A percentile compares a stretch with the other conserved stretches of the same genome.
Conservation (phyloP, 495 filamentous ascomycete species). For the Durotheca rogersii region DNA sequence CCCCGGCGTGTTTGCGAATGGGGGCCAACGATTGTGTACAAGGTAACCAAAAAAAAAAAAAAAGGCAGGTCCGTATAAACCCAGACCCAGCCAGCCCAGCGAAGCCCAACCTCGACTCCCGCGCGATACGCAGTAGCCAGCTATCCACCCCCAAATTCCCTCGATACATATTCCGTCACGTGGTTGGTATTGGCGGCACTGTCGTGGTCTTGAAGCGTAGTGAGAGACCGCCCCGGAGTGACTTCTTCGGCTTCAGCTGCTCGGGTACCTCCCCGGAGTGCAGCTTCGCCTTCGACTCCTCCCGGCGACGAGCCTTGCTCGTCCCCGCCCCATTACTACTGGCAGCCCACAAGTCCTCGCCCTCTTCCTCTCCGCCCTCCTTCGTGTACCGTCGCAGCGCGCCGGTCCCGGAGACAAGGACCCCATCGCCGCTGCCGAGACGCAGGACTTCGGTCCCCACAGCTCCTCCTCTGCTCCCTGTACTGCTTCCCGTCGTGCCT, state of each 20-base stretch:
- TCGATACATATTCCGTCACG: no score
- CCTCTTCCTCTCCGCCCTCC: not conserved
- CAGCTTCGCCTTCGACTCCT: slow-evolving; percentile 8
- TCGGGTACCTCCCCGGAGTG: slow-evolving; percentile 17
- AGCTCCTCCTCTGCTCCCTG: slow-evolving; percentile 8
- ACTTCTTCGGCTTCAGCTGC: slow-evolving; percentile 16
- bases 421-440: slow-evolving; percentile 38
- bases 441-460: slow-evolving; percentile 34
- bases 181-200: no score
- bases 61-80: no score
- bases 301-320: no score
- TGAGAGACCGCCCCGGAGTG: slow-evolving; percentile 7
- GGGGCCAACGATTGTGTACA: no score
- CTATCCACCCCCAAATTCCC: no score
- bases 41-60: no score
- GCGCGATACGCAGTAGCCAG: no score
- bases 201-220: slow-evolving; percentile 20
- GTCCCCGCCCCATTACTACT: no score
- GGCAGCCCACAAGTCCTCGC: slow-evolving; percentile 10
- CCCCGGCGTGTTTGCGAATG: no score
- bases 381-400: slow-evolving; percentile 18
- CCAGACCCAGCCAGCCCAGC: no score
- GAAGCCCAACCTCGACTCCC: no score
- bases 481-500: slow-evolving; percentile 16
- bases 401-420: slow-evolving; percentile 33